phyloP scores from a whole-genome alignment of 371 early-diverging fungal species.

The Mortierella sp. region DNA sequence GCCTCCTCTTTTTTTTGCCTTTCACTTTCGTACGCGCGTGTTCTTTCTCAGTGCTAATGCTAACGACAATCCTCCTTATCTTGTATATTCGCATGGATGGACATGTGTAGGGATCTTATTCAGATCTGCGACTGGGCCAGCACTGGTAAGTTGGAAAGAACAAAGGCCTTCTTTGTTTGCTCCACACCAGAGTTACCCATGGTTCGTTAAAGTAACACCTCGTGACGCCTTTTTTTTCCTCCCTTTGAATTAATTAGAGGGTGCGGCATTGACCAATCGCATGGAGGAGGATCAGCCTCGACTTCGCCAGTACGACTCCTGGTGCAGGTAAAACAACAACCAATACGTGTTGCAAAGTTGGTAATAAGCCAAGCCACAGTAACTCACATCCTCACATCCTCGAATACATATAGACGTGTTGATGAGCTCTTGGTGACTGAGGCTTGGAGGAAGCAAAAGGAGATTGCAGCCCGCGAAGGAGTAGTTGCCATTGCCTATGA shows the following conservation, averaged over 20 bases:
- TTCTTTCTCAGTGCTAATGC: not conserved
- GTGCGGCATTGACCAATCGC: conserved; percentile 26
- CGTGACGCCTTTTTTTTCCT: not conserved
- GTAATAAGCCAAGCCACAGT: too few species aligned
- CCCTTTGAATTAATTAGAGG: conserved; percentile 23
- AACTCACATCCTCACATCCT: not conserved
- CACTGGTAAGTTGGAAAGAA: conserved; percentile 24
- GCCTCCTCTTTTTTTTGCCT: not conserved
- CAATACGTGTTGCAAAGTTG: too few species aligned
- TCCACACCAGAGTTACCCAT: conserved; percentile 21
- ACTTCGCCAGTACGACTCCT: conserved; percentile 77
- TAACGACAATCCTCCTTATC: not conserved
- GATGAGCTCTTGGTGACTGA: conserved; percentile 69
- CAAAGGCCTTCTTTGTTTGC: not conserved
- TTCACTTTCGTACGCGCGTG: not conserved
- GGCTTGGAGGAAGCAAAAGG: conserved; percentile 73
- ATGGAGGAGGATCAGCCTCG: conserved; percentile 67
- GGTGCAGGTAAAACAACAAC: conserved; percentile 62
- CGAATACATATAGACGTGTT: conserved; percentile 58
- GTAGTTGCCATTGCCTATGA: conserved; percentile 76
- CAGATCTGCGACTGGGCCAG: conserved; percentile 52
- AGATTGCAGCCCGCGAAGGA: conserved; percentile 73
- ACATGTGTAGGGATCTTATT: conserved; percentile 33
- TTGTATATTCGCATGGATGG: too few species aligned
- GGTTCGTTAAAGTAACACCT: conserved; percentile 7